Evolutionary conservation across 768 basidiomycete genomes (phyloP).

Genomic region (Agrocybe chaxingu): DNA sequence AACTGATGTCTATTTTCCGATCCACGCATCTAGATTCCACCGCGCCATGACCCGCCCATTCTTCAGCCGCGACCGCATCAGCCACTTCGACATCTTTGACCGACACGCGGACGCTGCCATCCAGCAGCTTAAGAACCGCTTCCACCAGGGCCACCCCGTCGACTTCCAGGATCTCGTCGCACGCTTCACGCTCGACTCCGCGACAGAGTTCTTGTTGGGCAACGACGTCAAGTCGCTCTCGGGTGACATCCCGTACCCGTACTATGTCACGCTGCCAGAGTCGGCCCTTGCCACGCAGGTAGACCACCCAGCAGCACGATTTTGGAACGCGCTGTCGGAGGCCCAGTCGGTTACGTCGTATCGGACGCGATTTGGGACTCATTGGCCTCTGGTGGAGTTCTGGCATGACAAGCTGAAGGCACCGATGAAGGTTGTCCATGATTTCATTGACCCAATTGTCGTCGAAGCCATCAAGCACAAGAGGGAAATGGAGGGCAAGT

Average conservation of each 20-base stretch:
- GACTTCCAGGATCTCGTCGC: slow-evolving; percentile 55
- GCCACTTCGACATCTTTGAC: slow-evolving; percentile 61
- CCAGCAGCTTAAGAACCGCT: slow-evolving; percentile 38
- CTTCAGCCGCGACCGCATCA: slow-evolving; percentile 57
- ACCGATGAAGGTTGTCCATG: slow-evolving; percentile 36
- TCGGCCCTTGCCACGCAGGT: slow-evolving; percentile 11
- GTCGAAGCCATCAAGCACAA: slow-evolving; percentile 33
- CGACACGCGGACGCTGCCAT: slow-evolving; percentile 50
- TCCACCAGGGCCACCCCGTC: slow-evolving; percentile 43
- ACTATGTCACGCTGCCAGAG: slow-evolving; percentile 10
- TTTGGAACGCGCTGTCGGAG: slow-evolving; percentile 31
- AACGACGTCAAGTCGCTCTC: slow-evolving; percentile 34
- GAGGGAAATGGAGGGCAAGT: slow-evolving; percentile 17
- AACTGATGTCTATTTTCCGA: neutral
- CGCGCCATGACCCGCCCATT: slow-evolving; percentile 67
- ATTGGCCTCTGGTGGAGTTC: slow-evolving; percentile 45
- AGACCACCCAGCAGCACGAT: slow-evolving; percentile 22
- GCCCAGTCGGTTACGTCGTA: slow-evolving; percentile 29
- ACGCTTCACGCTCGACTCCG: slow-evolving; percentile 60
- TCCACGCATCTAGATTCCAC: slow-evolving; percentile 43
- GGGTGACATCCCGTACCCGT: slow-evolving; percentile 14
- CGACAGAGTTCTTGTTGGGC: slow-evolving; percentile 56
- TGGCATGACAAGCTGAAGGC: slow-evolving; percentile 37
- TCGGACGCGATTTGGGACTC: slow-evolving; percentile 33
- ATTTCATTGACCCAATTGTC: slow-evolving; percentile 48